Evolutionary conservation across 345 rosid genomes (phyloP).

Genomic region (Eucalyptus rudis): DNA sequence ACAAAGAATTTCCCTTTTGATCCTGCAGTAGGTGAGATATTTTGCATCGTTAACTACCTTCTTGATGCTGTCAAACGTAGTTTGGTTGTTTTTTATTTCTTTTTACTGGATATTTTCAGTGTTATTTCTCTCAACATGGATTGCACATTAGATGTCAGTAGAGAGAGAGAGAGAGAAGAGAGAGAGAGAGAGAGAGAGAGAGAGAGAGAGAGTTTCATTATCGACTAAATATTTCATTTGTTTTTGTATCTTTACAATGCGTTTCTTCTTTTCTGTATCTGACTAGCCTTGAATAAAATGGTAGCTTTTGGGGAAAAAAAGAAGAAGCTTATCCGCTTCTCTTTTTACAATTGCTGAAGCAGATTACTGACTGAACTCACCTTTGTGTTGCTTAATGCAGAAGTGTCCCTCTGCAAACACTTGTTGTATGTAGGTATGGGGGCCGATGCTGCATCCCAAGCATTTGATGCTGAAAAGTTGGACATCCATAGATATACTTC

Average conservation of each 20-base stretch:
- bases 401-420: slow-evolving; percentile 63
- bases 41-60: neutral
- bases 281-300: neutral
- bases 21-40: slow-evolving; percentile 53
- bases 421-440: slow-evolving; percentile 46
- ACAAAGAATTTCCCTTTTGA: slow-evolving; percentile 14
- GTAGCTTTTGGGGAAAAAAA: neutral
- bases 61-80: neutral
- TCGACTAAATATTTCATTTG: neutral
- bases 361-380: neutral
- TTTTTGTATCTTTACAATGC: neutral
- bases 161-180: neutral
- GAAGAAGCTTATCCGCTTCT: neutral
- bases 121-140: neutral
- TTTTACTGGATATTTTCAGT: neutral
- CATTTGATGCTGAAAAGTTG: slow-evolving; percentile 42
- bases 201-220: neutral
- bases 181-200: neutral
- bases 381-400: slow-evolving; percentile 22
- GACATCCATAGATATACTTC: slow-evolving; percentile 32
- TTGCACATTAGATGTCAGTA: neutral
- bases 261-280: neutral
- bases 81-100: neutral
- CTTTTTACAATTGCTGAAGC: neutral
- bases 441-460: slow-evolving; percentile 51